Percentiles rank a stretch among this genome's conserved stretches.
These are phyloP conservation scores for Boletus sp. DNA, from an alignment of 1,284 basidiomycete species.

Conservation along the genomic window DNA sequence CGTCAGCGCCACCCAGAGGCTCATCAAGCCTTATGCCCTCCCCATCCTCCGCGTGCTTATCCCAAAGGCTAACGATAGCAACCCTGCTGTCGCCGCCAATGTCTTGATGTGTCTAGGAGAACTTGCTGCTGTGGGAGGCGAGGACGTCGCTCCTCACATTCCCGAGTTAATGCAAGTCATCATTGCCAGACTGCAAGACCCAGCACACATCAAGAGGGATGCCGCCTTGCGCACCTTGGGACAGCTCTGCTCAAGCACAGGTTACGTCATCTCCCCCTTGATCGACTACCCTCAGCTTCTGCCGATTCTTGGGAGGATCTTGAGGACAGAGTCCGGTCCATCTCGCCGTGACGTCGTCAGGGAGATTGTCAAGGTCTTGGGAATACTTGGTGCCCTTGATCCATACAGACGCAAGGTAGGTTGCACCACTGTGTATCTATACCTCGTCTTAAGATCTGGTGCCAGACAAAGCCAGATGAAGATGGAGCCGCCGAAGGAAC, in stretches of 20 bases:
- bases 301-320: conserved; percentile 81
- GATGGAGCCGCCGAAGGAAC: conserved; percentile 71
- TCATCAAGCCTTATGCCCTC: conserved; percentile 97
- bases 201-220: conserved; percentile 84
- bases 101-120: conserved; percentile 95
- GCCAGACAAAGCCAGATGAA: conserved; percentile 70
- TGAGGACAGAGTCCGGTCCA: conserved; percentile 79
- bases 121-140: conserved; percentile 89
- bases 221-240: conserved; percentile 93
- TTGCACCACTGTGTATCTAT: neutral
- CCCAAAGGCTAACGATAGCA: conserved; percentile 81
- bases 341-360: conserved; percentile 89
- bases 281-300: conserved; percentile 89
- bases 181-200: conserved; percentile 84
- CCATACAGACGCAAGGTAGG: conserved; percentile 90
- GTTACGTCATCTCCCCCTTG: conserved; percentile 90
- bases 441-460: conserved; percentile 9
- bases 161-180: conserved; percentile 88
- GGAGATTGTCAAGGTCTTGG: conserved; percentile 91
- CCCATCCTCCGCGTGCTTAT: conserved; percentile 92
- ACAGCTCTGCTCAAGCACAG: conserved; percentile 93
- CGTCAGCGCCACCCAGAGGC: conserved; percentile 85
- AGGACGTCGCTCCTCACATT: conserved; percentile 83
- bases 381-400: conserved; percentile 96
- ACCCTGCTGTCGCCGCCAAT: conserved; percentile 87